These are phyloP conservation scores for Mycena galopus DNA, from an alignment of 768 basidiomycete genomes.

Conservation along the genomic window DNA sequence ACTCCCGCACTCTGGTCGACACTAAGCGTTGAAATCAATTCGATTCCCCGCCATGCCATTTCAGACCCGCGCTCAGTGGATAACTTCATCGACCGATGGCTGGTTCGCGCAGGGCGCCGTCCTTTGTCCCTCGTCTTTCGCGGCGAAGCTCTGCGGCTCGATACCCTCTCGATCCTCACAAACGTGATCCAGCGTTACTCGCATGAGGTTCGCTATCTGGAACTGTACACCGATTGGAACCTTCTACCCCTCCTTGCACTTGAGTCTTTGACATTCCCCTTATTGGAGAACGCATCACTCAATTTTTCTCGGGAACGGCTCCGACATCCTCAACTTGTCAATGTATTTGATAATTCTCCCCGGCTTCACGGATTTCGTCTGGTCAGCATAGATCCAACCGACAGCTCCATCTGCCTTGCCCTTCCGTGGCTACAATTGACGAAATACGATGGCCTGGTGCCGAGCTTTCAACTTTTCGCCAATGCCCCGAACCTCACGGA, in stretches of 20 bases:
- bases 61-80: neutral
- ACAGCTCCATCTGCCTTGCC: neutral
- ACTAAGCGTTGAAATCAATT: neutral
- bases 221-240: neutral
- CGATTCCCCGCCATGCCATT: neutral
- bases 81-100: neutral
- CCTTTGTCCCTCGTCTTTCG: slow-evolving; percentile 1
- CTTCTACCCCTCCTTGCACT: neutral
- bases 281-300: neutral
- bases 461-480: neutral
- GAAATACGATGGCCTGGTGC: neutral
- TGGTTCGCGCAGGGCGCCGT: neutral
- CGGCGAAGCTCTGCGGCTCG: neutral
- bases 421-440: neutral
- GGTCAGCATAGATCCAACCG: too few relatives aligned
- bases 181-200: neutral
- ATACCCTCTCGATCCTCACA: neutral
- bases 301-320: neutral
- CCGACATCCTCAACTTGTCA: too few relatives aligned
- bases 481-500: neutral
- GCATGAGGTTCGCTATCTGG: neutral
- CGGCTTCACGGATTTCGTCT: neutral
- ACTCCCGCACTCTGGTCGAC: neutral
- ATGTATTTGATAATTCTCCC: neutral
- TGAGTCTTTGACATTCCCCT: neutral